Evolutionary conservation across 805 yeast genomes (phyloP), one percentile per base, ranked within the genome.

Genomic region (Ogataea saltuana): DNA sequence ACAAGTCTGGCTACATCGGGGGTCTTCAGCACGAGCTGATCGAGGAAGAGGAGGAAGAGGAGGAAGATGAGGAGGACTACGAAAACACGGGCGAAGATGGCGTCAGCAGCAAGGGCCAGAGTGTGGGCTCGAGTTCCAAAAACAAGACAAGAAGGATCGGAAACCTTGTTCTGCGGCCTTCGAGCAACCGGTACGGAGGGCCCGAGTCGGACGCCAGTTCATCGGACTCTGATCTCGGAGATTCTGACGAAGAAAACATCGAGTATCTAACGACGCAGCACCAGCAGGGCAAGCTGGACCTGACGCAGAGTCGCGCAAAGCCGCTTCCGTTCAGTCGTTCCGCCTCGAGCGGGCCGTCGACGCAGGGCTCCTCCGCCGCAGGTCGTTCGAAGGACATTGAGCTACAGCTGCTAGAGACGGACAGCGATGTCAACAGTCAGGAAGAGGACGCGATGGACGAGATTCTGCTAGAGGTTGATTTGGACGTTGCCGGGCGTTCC

Each of bases 231-330:
- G 59, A 55, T 39, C 39, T 53, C 33, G 55, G 53, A 9, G 66
- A 62, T 36, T 58, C 64, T 0, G 67, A 62, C 42, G 63, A 60
- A 32, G 67, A 63, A 39, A 61, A 61, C 33, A 63, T 63, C 16
- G 65, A 61, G 35, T 53, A 36, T 37, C 29, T 59, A 27, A 59
- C 55, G 2, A 29, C 54, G 4, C 62, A 58, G 43, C 58, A 55
- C 37, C 53, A 49, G 29, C 50, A 47, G 25, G 54, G 55, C 16
- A 51, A 49, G 42, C 39, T 51, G 21, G 39, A 46, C 15, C 25
- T 44, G 17, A 40, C 39, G 12, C 34, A 39, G 29, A 37, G 33
- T 33, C 34, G 46, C 32, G n/a, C n/a, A n/a, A 31, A 30, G n/a
- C 37, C 46, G 4, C n/a, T 34, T 13, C 46, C 46, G 17, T 38